Evolutionary conservation across 2,329 filamentous ascomycete species (phyloP), one percentile per base, ranked within the genome.

Genomic region (Plenodomus tracheiphilus): DNA sequence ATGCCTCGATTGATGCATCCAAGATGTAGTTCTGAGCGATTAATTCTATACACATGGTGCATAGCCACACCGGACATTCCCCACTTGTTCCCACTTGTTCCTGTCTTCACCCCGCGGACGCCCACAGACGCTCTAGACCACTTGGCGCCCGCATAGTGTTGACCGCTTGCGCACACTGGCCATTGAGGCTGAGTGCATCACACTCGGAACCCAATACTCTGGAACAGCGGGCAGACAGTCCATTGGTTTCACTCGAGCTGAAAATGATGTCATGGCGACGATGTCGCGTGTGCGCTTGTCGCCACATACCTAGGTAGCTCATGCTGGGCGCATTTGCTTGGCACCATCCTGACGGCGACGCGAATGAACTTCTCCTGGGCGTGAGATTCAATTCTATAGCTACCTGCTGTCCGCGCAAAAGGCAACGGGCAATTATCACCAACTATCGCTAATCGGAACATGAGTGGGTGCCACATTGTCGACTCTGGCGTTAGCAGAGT

Each of bases 261-360:
- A 35, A 48, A 48, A 61, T 64, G 61, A 59, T 59, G 59, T 64
- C 53, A 54, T 47, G 39, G 47, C 48, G 34, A 42, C 42, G 40
- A 54, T 45, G 50, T 58, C 49, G 51, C 47, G 36, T 43, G 47
- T 42, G 39, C 35, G 43, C 49, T 47, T 41, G 42, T 52, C 39
- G 46, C 43, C 42, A 38, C 46, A 36, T 35, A 13, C 13, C 22
- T n/a, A n/a, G n/a, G n/a, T n/a, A n/a, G n/a, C 13, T 15, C 13
- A 5, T 37, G 42, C 51, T 56, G 41, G 51, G 54, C 40, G 49
- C 40, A 19, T 51, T 32, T 6, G 28, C 48, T 59, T 54, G 48
- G 47, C 56, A 16, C 36, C n/a, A 19, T 20, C 37, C 49, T 48
- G 46, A 56, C 51, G 49, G 42, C 21, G 34, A 40, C 34, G 38